Evolutionary conservation across 139 green algal species (phyloP).

Genomic region (Tetradesmus obliquus): DNA sequence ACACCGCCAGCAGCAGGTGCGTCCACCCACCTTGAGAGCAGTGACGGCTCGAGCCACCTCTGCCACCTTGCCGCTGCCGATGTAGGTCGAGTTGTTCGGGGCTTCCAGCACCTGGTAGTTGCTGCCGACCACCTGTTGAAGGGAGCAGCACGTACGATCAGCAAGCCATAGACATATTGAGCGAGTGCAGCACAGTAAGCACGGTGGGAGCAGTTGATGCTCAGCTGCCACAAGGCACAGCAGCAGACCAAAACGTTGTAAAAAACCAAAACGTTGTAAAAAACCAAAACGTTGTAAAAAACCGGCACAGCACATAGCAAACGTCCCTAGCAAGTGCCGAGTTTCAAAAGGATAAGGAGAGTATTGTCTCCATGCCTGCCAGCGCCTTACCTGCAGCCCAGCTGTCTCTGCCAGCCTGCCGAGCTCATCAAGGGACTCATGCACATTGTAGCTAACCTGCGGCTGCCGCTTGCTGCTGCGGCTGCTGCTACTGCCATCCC

Average conservation of each 20-base stretch:
- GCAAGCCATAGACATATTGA: neutral
- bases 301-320: too few species aligned
- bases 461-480: neutral
- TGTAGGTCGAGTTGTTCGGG: conserved; percentile 89
- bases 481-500: neutral
- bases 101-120: conserved; percentile 84
- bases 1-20: neutral
- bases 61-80: conserved; percentile 69
- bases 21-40: conserved; percentile 41
- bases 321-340: too few species aligned
- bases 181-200: neutral
- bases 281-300: too few species aligned
- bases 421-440: conserved; percentile 94
- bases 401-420: conserved; percentile 90
- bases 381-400: conserved; percentile 75
- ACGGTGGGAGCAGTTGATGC: too few species aligned
- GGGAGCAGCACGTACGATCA: neutral
- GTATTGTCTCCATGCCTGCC: too few species aligned
- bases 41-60: conserved; percentile 53
- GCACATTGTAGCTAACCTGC: conserved; percentile 65
- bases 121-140: conserved; percentile 82
- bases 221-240: too few species aligned
- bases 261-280: too few species aligned
- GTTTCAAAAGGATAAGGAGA: too few species aligned
- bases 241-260: too few species aligned